These are phyloP conservation scores for Punctularia strigosozonata DNA, from an alignment of 768 basidiomycete species.

Conservation along the genomic window DNA sequence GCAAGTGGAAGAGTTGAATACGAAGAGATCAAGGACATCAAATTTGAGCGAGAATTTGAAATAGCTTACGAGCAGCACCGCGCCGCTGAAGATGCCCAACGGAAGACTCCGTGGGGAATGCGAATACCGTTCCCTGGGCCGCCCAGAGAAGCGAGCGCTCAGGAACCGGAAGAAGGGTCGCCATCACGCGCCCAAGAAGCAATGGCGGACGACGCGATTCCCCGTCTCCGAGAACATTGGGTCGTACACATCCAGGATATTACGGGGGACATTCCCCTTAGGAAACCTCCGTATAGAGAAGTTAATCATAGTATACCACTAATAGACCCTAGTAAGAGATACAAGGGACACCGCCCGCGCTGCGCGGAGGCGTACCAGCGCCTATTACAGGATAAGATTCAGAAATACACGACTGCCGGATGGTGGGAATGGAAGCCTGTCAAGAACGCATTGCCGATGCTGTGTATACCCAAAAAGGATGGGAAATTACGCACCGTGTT, in stretches of 20 bases:
- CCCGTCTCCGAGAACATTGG: conserved; percentile 6
- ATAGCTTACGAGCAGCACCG: too few species aligned
- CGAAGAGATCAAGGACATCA: too few species aligned
- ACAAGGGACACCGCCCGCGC: conserved; percentile 18
- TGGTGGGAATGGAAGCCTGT: conserved; percentile 21
- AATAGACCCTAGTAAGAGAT: conserved; percentile 20
- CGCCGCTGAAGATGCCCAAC: too few species aligned
- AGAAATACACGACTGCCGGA: conserved; percentile 17
- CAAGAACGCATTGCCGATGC: conserved; percentile 20
- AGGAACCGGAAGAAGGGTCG: too few species aligned
- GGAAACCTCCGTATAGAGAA: conserved; percentile 22
- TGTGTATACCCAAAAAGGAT: conserved; percentile 21
- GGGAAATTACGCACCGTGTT: conserved; percentile 22
- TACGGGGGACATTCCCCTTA: conserved; percentile 8
- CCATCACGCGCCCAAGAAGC: too few species aligned
- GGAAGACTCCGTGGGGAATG: too few species aligned
- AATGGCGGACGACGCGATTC: neutral
- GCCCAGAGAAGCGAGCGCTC: too few species aligned
- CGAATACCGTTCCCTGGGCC: too few species aligned
- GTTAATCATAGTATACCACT: conserved; percentile 32
- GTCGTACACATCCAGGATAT: conserved; percentile 14
- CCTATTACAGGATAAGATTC: conserved; percentile 20
- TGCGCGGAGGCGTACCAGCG: conserved; percentile 21
- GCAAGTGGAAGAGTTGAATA: too few species aligned
- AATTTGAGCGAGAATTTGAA: too few species aligned